Conservation (phyloP, 495 filamentous ascomycete species). For the Hypoxylon fuscum region DNA sequence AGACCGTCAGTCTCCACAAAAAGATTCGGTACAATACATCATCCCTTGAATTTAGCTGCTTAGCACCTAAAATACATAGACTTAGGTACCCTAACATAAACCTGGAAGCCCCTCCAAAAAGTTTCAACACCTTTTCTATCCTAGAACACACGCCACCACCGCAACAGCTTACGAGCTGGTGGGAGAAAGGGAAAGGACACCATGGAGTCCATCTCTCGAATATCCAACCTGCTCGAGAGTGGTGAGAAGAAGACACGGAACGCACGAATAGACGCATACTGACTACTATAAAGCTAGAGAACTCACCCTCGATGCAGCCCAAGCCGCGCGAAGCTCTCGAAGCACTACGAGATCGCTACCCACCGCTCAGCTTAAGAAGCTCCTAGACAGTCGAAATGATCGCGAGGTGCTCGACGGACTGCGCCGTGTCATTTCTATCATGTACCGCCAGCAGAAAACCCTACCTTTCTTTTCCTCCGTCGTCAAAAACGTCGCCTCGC, state of each 20-base stretch:
- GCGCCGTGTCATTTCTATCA: constrained; percentile 89
- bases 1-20: no score
- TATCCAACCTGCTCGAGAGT: constrained; percentile 92
- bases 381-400: constrained; percentile 93
- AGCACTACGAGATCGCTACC: constrained; percentile 61
- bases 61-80: constrained; percentile 18
- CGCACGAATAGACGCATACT: constrained; percentile 14
- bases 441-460: constrained; percentile 86
- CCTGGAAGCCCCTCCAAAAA: constrained; percentile 24
- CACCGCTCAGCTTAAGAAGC: constrained; percentile 82
- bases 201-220: constrained; percentile 96
- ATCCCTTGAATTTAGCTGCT: no score
- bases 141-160: constrained; percentile 26
- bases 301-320: constrained; percentile 94
- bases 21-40: no score
- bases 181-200: constrained; percentile 8
- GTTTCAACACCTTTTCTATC: constrained; percentile 15
- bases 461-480: constrained; percentile 91
- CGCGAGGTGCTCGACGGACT: constrained; percentile 92
- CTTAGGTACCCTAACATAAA: background rate
- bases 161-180: constrained; percentile 41
- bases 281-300: constrained; percentile 75
- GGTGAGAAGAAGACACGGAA: constrained; percentile 59
- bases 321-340: constrained; percentile 70
- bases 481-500: constrained; percentile 94